Percentiles rank a stretch among this genome's conserved stretches.
These are phyloP conservation scores for Tylopilus orsonianus DNA, from an alignment of 1,284 basidiomycete genomes.

Conservation along the genomic window DNA sequence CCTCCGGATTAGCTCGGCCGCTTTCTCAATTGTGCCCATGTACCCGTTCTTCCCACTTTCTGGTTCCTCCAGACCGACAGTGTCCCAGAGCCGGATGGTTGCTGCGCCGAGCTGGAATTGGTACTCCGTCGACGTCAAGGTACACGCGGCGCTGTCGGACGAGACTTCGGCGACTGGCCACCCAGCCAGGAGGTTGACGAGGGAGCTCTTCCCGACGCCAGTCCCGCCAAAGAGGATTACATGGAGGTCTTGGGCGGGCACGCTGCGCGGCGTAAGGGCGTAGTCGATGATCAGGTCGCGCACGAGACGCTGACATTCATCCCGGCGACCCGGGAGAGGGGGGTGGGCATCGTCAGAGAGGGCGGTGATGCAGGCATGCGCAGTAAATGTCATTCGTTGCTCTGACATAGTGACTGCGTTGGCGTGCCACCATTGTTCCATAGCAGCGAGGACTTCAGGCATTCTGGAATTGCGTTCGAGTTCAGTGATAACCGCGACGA, in stretches of 20 bases:
- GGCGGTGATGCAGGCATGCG: conserved; percentile 26
- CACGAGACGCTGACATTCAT: conserved; percentile 25
- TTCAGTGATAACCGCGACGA: conserved; percentile 25
- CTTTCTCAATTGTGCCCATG: conserved; percentile 32
- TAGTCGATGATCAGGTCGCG: conserved; percentile 26
- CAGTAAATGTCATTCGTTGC: conserved; percentile 14
- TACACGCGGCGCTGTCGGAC: conserved; percentile 26
- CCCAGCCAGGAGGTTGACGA: conserved; percentile 32
- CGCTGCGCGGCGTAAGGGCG: conserved; percentile 22
- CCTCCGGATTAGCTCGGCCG: conserved; percentile 32
- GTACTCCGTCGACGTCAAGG: conserved; percentile 23
- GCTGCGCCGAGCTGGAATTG: conserved; percentile 20
- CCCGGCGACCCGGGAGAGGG: conserved; percentile 16
- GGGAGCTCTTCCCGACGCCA: conserved; percentile 32
- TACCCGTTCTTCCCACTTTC: conserved; percentile 21
- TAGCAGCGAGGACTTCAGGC: conserved; percentile 10
- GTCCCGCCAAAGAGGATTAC: conserved; percentile 30
- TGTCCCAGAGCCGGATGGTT: conserved; percentile 29
- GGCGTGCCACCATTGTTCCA: conserved; percentile 26
- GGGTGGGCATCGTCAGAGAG: conserved; percentile 21
- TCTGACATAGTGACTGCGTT: conserved; percentile 16
- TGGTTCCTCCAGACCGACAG: too few relatives aligned
- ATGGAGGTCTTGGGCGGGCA: conserved; percentile 23
- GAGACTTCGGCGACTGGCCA: conserved; percentile 27
- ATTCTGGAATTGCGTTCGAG: conserved; percentile 17